phyloP scores from a whole-genome alignment of 352 stramenopile species.

The Phytophthora pseudosyringae region DNA sequence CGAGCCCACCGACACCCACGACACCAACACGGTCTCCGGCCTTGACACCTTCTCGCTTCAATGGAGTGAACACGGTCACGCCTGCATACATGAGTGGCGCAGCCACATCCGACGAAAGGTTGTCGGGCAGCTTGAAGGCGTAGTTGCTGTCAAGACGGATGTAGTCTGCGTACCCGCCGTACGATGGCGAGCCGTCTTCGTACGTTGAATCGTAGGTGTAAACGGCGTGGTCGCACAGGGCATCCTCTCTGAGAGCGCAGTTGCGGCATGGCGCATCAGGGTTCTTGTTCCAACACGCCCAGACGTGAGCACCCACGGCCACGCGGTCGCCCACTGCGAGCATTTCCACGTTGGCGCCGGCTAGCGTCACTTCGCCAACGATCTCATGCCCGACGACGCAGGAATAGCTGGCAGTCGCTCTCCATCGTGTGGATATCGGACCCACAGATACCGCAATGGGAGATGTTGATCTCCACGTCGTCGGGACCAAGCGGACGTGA shows the following conservation, averaged over 20 bases:
- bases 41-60: conserved; percentile 53
- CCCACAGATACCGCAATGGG: conserved; percentile 58
- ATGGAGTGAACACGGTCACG: conserved; percentile 72
- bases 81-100: conserved; percentile 80
- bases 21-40: conserved; percentile 58
- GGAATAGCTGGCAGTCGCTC: conserved; percentile 31
- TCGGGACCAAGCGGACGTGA: conserved; percentile 40
- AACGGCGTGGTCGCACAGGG: conserved; percentile 54
- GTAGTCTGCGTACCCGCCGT: conserved; percentile 70
- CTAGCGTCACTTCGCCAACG: conserved; percentile 27
- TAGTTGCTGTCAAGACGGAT: conserved; percentile 67
- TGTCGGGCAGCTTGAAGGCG: conserved; percentile 56
- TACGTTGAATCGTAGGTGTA: conserved; percentile 52
- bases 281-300: conserved; percentile 60
- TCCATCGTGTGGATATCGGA: conserved; percentile 48
- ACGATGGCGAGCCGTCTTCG: conserved; percentile 40
- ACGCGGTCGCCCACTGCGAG: conserved; percentile 72
- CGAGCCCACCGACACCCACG: conserved; percentile 77
- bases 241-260: conserved; percentile 56
- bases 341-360: conserved; percentile 26
- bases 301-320: conserved; percentile 73
- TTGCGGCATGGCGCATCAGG: conserved; percentile 43
- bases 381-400: conserved; percentile 54
- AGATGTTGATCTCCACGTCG: conserved; percentile 60
- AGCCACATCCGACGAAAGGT: conserved; percentile 38